A percentile compares a stretch with the other conserved stretches of the same genome.
Evolutionary conservation across 495 filamentous ascomycete species (phyloP).

Genomic region (Xeromyces bisporus): DNA sequence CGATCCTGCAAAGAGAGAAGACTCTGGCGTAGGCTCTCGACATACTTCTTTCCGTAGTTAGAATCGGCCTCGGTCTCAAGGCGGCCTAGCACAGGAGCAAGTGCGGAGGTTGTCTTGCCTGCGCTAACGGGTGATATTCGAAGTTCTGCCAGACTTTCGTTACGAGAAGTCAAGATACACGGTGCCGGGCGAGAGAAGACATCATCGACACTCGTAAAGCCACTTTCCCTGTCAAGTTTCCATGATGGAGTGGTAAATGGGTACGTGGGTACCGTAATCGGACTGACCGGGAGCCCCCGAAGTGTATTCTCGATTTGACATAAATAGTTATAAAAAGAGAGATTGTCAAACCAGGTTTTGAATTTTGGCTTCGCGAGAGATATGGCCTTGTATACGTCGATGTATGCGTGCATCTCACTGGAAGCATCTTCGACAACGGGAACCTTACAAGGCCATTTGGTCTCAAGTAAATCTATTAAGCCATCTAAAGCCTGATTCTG

Average conservation of each 20-base stretch:
- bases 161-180: not conserved
- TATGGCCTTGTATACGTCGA: not conserved
- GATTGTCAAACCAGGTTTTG: slow-evolving; percentile 4
- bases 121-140: not conserved
- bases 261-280: not conserved
- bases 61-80: slow-evolving; percentile 2
- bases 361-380: not conserved
- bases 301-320: not conserved
- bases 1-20: slow-evolving; percentile 1
- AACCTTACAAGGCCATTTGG: not conserved
- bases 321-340: slow-evolving; percentile 3
- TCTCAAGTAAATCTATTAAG: not conserved
- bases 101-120: not conserved
- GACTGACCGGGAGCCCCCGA: not conserved
- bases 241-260: not conserved
- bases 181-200: slow-evolving; percentile 1
- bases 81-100: not conserved
- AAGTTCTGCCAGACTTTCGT: not conserved
- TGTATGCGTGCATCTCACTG: not conserved
- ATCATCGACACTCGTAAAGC: slow-evolving; percentile 3
- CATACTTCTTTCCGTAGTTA: slow-evolving; percentile 10
- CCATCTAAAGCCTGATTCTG: not conserved
- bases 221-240: not conserved
- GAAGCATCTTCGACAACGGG: not conserved
- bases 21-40: slow-evolving; percentile 9